Percentiles rank a stretch among this genome's conserved stretches.
phyloP scores from a whole-genome alignment of 1,284 basidiomycete species.

The Malassezia caprae region DNA sequence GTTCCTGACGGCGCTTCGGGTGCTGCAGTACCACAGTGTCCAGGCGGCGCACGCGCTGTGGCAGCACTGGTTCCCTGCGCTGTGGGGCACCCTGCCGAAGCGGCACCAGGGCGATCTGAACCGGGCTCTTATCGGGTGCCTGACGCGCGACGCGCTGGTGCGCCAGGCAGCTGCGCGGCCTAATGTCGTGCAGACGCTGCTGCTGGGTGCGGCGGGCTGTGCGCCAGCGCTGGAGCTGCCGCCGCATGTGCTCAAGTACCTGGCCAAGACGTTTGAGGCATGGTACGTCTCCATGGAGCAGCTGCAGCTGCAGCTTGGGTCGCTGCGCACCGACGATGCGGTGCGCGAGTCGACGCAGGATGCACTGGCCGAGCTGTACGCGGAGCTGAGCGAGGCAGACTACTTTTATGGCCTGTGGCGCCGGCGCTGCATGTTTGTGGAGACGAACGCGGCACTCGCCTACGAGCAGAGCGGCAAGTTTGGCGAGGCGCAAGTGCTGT shows the following conservation, averaged over 20 bases:
- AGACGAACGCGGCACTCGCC: slow-evolving; percentile 83
- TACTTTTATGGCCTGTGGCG: slow-evolving; percentile 96
- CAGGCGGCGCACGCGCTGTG: slow-evolving; percentile 71
- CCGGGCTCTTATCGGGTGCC: slow-evolving; percentile 75
- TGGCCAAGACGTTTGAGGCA: slow-evolving; percentile 88
- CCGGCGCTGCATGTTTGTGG: slow-evolving; percentile 70
- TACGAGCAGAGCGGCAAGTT: slow-evolving; percentile 97
- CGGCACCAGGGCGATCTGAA: slow-evolving; percentile 81
- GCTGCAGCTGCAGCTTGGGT: slow-evolving; percentile 66
- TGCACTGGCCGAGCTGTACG: slow-evolving; percentile 86
- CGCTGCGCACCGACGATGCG: slow-evolving; percentile 60
- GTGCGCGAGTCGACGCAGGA: slow-evolving; percentile 78
- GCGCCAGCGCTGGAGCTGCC: slow-evolving; percentile 77
- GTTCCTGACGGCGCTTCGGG: slow-evolving; percentile 59
- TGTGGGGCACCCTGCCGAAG: slow-evolving; percentile 75
- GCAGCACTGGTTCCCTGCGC: slow-evolving; percentile 79
- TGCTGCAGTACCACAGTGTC: slow-evolving; percentile 70
- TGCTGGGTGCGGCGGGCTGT: slow-evolving; percentile 74
- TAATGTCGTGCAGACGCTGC: slow-evolving; percentile 84
- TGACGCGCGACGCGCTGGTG: slow-evolving; percentile 87
- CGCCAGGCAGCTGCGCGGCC: slow-evolving; percentile 82
- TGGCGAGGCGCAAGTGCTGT: slow-evolving; percentile 78
- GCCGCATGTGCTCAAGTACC: slow-evolving; percentile 88
- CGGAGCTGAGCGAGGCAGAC: slow-evolving; percentile 90
- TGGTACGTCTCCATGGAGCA: slow-evolving; percentile 89